Percentiles rank a stretch among this genome's conserved stretches.
Evolutionary conservation across 2,329 filamentous ascomycete genomes (phyloP).

Genomic region (Calcarisporium arbuscula): DNA sequence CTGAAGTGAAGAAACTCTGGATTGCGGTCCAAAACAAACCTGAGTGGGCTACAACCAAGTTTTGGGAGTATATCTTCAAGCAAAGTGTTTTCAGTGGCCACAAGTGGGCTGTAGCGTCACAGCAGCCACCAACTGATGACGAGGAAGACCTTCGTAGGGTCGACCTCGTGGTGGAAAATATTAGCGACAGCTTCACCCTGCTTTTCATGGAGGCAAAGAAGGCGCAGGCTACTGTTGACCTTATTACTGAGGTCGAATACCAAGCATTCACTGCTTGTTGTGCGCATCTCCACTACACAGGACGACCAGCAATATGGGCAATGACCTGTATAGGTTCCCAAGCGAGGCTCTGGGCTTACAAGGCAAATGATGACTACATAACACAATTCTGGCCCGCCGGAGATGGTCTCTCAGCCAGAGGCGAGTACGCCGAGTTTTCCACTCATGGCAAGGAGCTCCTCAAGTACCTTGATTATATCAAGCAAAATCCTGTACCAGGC

Average conservation of each 20-base stretch:
- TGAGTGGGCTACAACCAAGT: slow-evolving; percentile 4
- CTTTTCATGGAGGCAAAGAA: slow-evolving; percentile 4
- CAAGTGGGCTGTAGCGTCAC: slow-evolving; percentile 1
- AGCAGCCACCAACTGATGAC: slow-evolving; percentile 4
- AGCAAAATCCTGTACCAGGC: no score
- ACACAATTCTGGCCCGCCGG: no score
- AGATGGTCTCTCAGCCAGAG: no score
- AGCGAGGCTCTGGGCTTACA: slow-evolving; percentile 1
- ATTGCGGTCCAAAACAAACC: not conserved
- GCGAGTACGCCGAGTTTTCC: no score
- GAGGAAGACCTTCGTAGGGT: slow-evolving; percentile 1
- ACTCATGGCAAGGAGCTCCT: no score
- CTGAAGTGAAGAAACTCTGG: slow-evolving; percentile 2
- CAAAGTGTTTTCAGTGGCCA: slow-evolving; percentile 1
- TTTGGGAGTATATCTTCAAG: slow-evolving; percentile 5
- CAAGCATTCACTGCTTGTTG: slow-evolving; percentile 5
- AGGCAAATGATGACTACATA: not conserved
- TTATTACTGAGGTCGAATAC: slow-evolving; percentile 4
- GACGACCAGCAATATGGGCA: slow-evolving; percentile 1
- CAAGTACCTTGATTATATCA: no score
- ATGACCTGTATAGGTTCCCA: slow-evolving; percentile 3
- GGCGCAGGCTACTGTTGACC: not conserved
- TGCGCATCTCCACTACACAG: slow-evolving; percentile 1
- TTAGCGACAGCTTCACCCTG: not conserved
- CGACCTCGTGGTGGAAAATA: slow-evolving; percentile 2